Conservation (phyloP, 1,284 basidiomycete genomes). For the Ustilago trichophora region DNA sequence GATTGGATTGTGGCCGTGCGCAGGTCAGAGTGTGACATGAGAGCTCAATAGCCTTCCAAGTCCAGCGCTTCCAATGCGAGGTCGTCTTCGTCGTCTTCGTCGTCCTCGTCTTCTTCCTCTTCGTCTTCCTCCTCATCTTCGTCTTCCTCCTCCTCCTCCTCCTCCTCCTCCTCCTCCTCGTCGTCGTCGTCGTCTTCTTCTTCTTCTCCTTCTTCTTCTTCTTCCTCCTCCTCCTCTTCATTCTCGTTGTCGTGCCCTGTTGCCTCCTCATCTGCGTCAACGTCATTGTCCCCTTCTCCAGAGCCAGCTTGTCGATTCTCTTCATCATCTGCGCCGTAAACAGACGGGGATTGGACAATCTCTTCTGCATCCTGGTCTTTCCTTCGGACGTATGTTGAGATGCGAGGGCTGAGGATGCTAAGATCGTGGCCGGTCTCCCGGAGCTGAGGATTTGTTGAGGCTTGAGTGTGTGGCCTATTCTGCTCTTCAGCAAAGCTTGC, state of each 20-base stretch:
- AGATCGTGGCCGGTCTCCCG: no score
- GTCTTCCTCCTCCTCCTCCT: conserved; percentile 39
- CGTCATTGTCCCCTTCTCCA: not conserved
- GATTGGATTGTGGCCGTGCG: no score
- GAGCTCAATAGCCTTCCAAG: conserved; percentile 70
- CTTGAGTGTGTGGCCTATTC: no score
- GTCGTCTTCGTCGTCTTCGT: conserved; percentile 96
- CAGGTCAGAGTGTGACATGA: no score
- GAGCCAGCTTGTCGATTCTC: not conserved
- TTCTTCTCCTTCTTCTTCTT: no score
- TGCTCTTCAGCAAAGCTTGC: not conserved
- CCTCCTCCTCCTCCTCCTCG: no score
- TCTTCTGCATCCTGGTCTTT: not conserved
- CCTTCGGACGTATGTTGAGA: no score
- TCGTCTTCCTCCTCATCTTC: conserved; percentile 39
- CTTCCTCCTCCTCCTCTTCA: conserved; percentile 18
- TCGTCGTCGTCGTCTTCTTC: no score
- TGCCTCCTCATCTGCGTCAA: no score
- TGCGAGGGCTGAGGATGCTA: no score
- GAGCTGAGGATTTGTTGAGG: no score
- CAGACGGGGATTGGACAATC: not conserved
- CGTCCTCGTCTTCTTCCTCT: conserved; percentile 84
- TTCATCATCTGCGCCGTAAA: not conserved
- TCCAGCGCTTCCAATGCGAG: conserved; percentile 97
- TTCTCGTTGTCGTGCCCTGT: not conserved